phyloP scores from a whole-genome alignment of 2,329 filamentous ascomycete species.

The Exophiala sp. region DNA sequence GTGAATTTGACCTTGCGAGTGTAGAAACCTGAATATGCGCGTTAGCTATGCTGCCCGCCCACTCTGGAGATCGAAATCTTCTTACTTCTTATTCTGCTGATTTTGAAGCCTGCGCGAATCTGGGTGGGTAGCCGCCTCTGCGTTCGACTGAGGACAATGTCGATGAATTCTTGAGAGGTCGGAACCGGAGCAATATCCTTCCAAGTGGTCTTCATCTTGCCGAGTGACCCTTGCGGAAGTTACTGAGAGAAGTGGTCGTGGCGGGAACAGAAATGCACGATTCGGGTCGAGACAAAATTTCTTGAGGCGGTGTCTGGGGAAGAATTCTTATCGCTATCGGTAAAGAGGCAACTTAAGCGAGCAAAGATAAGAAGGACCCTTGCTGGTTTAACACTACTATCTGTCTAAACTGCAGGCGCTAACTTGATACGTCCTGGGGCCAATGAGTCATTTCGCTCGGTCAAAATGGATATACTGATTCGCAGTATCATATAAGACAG shows the following conservation, averaged over 20 bases:
- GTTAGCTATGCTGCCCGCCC: slow-evolving; percentile 28
- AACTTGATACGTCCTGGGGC: background rate
- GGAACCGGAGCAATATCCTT: slow-evolving; percentile 77
- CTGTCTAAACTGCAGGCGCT: too few relatives aligned
- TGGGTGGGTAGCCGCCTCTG: slow-evolving; percentile 90
- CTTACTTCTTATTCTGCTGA: slow-evolving; percentile 72
- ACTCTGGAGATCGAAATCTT: slow-evolving; percentile 8
- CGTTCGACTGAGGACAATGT: slow-evolving; percentile 91
- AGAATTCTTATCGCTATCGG: slow-evolving; percentile 15
- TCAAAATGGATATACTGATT: too few relatives aligned
- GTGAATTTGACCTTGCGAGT: slow-evolving; percentile 98
- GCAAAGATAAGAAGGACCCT: background rate
- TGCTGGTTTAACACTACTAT: background rate
- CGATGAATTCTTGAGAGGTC: slow-evolving; percentile 89
- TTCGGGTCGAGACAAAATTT: slow-evolving; percentile 15
- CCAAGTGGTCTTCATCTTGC: slow-evolving; percentile 54
- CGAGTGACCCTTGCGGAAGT: slow-evolving; percentile 28
- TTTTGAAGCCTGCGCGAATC: slow-evolving; percentile 93
- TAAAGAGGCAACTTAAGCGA: slow-evolving; percentile 5
- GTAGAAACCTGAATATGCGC: slow-evolving; percentile 63
- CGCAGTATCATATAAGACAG: too few relatives aligned
- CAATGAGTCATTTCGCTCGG: too few relatives aligned
- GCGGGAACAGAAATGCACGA: slow-evolving; percentile 18
- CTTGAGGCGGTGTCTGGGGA: slow-evolving; percentile 2
- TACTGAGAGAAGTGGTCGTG: slow-evolving; percentile 13